phyloP scores from a whole-genome alignment of 2,329 filamentous ascomycete species.

The Fusarium abutilonis region DNA sequence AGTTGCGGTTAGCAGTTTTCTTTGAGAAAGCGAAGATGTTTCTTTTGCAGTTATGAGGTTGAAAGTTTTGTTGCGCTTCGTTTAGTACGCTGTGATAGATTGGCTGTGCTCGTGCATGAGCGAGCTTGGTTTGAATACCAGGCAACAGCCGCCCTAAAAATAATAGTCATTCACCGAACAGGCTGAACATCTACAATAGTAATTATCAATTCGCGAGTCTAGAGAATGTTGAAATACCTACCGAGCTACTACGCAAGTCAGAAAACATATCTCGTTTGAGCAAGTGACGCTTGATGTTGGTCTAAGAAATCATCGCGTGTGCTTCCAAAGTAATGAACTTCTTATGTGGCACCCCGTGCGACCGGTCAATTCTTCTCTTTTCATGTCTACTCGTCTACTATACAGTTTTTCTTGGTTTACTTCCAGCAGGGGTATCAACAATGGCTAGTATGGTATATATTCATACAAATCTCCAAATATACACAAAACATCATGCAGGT shows the following conservation, averaged over 20 bases:
- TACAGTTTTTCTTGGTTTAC: slow-evolving; percentile 8
- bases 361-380: not conserved
- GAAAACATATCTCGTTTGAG: not conserved
- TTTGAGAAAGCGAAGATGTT: not conserved
- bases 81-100: slow-evolving; percentile 2
- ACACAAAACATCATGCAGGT: slow-evolving; percentile 46
- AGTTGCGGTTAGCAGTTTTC: not conserved
- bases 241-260: too few relatives aligned
- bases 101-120: slow-evolving; percentile 1
- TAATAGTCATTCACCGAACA: slow-evolving; percentile 7
- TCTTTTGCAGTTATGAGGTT: not conserved
- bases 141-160: slow-evolving; percentile 30
- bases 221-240: too few relatives aligned
- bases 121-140: slow-evolving; percentile 24
- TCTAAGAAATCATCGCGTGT: not conserved
- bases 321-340: not conserved
- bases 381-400: slow-evolving; percentile 5
- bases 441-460: slow-evolving; percentile 26
- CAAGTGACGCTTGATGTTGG: not conserved
- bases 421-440: slow-evolving; percentile 35
- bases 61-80: not conserved
- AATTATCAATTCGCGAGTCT: not conserved
- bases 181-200: not conserved
- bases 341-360: not conserved
- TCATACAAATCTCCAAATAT: slow-evolving; percentile 15